Conservation (phyloP, 495 filamentous ascomycete species). For the Tuber calosporum region DNA sequence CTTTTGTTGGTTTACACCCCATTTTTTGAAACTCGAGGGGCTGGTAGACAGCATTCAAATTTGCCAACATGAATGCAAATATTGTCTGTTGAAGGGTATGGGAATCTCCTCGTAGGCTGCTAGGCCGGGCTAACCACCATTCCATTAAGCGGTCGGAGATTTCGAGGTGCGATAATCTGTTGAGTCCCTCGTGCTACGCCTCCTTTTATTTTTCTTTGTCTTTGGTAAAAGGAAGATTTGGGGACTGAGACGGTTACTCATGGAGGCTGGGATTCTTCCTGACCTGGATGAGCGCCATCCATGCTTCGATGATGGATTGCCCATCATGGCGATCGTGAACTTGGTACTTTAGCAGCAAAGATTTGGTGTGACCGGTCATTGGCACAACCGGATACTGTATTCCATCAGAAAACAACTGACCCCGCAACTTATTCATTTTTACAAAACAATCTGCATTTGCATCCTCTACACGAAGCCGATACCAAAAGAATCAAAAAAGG, state of each 20-base stretch:
- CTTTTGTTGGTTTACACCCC: neutral
- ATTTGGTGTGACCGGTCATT: neutral
- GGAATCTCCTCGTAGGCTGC: neutral
- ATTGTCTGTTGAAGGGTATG: neutral
- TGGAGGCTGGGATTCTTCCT: neutral
- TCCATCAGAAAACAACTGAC: neutral
- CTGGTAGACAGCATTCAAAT: neutral
- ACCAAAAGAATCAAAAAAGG: neutral
- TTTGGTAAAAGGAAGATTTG: neutral
- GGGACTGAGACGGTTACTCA: neutral
- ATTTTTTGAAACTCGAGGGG: neutral
- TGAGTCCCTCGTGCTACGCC: neutral
- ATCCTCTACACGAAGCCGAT: neutral
- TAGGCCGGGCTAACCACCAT: neutral
- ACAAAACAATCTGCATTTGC: neutral
- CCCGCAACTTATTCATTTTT: neutral
- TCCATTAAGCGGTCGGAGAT: neutral
- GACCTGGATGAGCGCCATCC: neutral
- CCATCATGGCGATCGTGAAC: neutral
- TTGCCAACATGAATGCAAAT: neutral
- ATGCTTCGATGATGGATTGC: neutral
- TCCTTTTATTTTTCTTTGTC: slow-evolving; percentile 2
- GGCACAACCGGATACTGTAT: neutral
- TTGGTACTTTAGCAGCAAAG: neutral
- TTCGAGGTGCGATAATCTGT: neutral